Evolutionary conservation across 805 yeast genomes (phyloP).

Genomic region (Suhomyces sp.): DNA sequence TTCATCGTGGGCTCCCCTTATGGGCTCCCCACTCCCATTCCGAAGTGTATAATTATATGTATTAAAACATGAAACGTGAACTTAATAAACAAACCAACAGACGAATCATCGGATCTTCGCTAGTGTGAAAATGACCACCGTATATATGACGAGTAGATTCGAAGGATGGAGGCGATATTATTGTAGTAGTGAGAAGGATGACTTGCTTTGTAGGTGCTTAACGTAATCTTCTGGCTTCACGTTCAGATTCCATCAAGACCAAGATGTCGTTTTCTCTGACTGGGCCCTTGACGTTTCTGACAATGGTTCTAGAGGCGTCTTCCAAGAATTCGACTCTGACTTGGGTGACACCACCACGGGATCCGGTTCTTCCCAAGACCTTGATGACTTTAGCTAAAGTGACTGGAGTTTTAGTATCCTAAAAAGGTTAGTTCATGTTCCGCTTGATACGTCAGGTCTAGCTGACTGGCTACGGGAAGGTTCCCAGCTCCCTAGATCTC

Average conservation of each 20-base stretch:
- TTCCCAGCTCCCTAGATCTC: too few species aligned
- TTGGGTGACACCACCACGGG: constrained; percentile 99
- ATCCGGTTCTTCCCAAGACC: constrained; percentile 99
- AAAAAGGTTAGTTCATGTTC: constrained; percentile 11
- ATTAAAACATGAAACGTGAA: constrained; percentile 10
- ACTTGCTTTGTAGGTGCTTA: constrained; percentile 32
- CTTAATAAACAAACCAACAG: constrained; percentile 4
- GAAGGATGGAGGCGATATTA: constrained; percentile 6
- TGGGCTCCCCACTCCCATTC: too few species aligned
- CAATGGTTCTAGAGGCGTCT: constrained; percentile 91
- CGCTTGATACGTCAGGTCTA: constrained; percentile 6
- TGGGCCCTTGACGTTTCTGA: constrained; percentile 97
- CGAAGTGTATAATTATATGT: constrained; percentile 11
- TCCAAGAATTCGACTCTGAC: constrained; percentile 97
- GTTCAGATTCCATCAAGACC: constrained; percentile 99
- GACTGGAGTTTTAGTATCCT: constrained; percentile 82
- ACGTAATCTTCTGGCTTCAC: constrained; percentile 98
- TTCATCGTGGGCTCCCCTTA: too few species aligned
- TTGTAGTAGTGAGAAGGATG: constrained; percentile 5
- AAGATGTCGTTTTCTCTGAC: constrained; percentile 98
- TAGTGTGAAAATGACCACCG: neutral
- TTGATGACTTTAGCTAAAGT: constrained; percentile 99
- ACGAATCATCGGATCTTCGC: constrained; percentile 1
- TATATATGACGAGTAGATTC: constrained; percentile 1
- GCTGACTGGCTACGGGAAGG: too few species aligned